These are phyloP conservation scores for Stephania cephalantha DNA, from an alignment of 164 flowering plant genomes.

Conservation along the genomic window DNA sequence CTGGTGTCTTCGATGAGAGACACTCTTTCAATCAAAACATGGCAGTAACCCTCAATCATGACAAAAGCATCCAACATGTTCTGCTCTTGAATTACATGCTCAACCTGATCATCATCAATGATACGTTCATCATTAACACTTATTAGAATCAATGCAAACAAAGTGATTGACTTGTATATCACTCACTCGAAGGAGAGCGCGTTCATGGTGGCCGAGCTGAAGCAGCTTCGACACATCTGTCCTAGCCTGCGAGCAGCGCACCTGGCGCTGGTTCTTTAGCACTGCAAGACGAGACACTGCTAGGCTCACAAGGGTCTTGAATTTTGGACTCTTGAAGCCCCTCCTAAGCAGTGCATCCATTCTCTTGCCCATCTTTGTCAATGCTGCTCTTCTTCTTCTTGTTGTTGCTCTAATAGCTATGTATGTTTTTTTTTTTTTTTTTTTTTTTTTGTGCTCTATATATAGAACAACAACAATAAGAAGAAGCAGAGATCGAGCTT, in stretches of 20 bases:
- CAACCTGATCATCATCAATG: slow-evolving; percentile 36
- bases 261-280: slow-evolving; percentile 62
- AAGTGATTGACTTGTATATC: neutral
- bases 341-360: slow-evolving; percentile 52
- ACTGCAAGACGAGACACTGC: slow-evolving; percentile 54
- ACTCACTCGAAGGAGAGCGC: slow-evolving; percentile 71
- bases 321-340: slow-evolving; percentile 41
- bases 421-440: too few relatives aligned
- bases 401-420: too few relatives aligned
- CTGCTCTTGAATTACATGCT: slow-evolving; percentile 64
- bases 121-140: neutral
- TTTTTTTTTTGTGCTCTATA: too few relatives aligned
- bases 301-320: slow-evolving; percentile 34
- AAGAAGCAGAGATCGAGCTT: neutral
- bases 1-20: slow-evolving; percentile 28
- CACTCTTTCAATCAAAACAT: slow-evolving; percentile 34
- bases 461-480: too few relatives aligned
- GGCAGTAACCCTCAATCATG: slow-evolving; percentile 50
- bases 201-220: slow-evolving; percentile 49
- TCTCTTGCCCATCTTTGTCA: slow-evolving; percentile 37
- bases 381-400: too few relatives aligned
- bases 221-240: slow-evolving; percentile 69
- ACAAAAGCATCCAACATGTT: slow-evolving; percentile 54
- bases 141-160: neutral
- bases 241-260: slow-evolving; percentile 36